These are phyloP conservation scores for Trichoderma cornu-damae DNA, from an alignment of 2,329 filamentous ascomycete species.

Conservation along the genomic window DNA sequence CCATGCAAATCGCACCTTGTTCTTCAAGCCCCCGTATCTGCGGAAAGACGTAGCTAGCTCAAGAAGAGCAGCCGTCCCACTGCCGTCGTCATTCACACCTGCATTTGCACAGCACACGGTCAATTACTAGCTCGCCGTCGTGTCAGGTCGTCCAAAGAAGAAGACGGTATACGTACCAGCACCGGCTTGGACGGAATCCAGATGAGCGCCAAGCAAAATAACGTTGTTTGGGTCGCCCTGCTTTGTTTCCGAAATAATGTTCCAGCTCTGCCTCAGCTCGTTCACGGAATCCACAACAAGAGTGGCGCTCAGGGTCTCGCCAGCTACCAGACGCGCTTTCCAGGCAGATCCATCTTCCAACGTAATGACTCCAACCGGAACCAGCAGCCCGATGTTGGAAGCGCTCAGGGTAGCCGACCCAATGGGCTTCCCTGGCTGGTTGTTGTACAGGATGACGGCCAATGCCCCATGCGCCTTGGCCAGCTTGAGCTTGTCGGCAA, in stretches of 20 bases:
- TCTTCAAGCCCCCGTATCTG: conserved; percentile 34
- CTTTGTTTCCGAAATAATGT: conserved; percentile 40
- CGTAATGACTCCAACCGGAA: conserved; percentile 32
- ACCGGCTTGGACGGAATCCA: conserved; percentile 36
- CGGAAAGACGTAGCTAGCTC: conserved; percentile 33
- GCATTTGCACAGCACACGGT: not conserved
- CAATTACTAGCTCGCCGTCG: not conserved
- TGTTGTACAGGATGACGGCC: conserved; percentile 56
- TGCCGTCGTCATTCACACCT: conserved; percentile 37
- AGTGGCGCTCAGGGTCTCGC: conserved; percentile 29
- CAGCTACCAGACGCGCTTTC: conserved; percentile 28
- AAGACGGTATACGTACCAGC: conserved; percentile 26
- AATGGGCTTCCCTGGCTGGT: conserved; percentile 40
- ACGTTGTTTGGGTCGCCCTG: conserved; percentile 37
- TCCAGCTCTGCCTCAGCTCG: conserved; percentile 33
- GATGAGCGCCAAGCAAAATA: conserved; percentile 38
- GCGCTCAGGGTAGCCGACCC: conserved; percentile 47
- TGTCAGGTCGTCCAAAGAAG: not conserved
- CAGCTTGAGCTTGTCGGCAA: conserved; percentile 39
- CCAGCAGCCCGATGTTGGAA: conserved; percentile 30
- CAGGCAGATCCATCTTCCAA: conserved; percentile 32
- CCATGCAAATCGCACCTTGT: conserved; percentile 39
- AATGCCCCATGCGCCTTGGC: conserved; percentile 39
- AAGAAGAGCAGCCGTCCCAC: conserved; percentile 33
- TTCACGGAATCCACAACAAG: conserved; percentile 32